Percentiles rank a stretch among this genome's conserved stretches.
Conservation (phyloP, 1,139 yeast genomes). For the Blastobotrys arbuscula region DNA sequence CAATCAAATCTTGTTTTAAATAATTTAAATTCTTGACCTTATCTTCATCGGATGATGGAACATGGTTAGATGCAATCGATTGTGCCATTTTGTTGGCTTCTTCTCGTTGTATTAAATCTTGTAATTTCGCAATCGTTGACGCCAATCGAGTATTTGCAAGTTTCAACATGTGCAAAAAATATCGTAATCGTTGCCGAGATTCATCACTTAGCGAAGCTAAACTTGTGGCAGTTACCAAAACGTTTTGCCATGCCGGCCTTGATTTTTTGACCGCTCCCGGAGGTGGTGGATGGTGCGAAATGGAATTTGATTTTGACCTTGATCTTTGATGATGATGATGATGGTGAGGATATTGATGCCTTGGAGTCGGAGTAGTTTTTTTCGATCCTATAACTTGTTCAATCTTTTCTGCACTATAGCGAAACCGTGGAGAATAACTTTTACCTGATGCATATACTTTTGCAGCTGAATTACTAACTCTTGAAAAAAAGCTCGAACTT, state of each 20-base stretch:
- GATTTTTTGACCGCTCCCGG: constrained; percentile 5
- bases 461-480: constrained; percentile 49
- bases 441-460: constrained; percentile 54
- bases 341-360: constrained; percentile 2
- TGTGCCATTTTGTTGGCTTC: constrained; percentile 28
- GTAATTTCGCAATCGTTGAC: constrained; percentile 56
- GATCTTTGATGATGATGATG: constrained; percentile 7
- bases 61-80: constrained; percentile 26
- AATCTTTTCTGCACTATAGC: constrained; percentile 61
- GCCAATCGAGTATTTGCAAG: constrained; percentile 71
- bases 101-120: constrained; percentile 45
- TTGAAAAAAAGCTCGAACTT: constrained; percentile 16
- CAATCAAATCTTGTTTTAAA: constrained; percentile 74
- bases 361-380: background rate
- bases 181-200: constrained; percentile 62
- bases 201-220: constrained; percentile 51
- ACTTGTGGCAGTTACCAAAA: constrained; percentile 40
- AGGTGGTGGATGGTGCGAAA: background rate
- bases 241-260: constrained; percentile 34
- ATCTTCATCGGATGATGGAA: constrained; percentile 16
- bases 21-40: constrained; percentile 32
- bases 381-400: constrained; percentile 48
- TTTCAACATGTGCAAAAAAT: constrained; percentile 66
- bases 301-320: background rate
- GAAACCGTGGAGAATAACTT: constrained; percentile 51